phyloP scores from a whole-genome alignment of 176 grass and related monocot genomes.

The Cocos nucifera region DNA sequence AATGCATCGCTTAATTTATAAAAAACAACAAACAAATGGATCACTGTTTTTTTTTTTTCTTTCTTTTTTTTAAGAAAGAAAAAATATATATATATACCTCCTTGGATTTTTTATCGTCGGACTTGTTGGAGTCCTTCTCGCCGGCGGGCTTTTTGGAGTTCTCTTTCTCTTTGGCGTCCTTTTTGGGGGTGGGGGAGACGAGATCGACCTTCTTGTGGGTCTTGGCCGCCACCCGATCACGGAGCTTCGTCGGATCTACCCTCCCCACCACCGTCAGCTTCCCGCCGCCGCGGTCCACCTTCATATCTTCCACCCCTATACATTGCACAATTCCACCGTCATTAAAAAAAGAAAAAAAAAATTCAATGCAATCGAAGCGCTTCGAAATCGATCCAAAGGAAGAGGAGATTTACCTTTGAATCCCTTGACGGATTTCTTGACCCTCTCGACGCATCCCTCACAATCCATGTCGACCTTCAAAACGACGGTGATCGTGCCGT shows the following conservation, averaged over 20 bases:
- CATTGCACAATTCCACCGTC: no score
- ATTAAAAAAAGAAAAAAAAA: no score
- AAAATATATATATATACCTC: neutral
- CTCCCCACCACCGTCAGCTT: neutral
- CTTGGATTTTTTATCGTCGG: conserved; percentile 8
- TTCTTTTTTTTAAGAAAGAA: no score
- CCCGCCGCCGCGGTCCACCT: neutral
- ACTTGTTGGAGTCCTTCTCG: neutral
- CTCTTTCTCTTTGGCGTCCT: no score
- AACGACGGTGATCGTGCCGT: conserved; percentile 20
- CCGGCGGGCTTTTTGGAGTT: neutral
- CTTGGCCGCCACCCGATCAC: conserved; percentile 16
- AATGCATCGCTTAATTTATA: neutral
- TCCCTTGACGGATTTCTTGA: conserved; percentile 22
- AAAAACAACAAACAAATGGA: neutral
- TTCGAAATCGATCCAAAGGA: neutral
- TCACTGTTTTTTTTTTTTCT: no score
- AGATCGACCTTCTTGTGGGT: conserved; percentile 12
- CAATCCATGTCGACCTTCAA: conserved; percentile 39
- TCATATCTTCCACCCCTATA: neutral
- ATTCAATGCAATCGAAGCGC: no score
- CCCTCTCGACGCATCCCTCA: conserved; percentile 23
- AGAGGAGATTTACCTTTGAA: conserved; percentile 4
- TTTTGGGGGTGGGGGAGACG: neutral
- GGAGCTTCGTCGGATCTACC: conserved; percentile 4